These are phyloP conservation scores for Onygenales sp. DNA, from an alignment of 2,329 filamentous ascomycete genomes.

Conservation along the genomic window DNA sequence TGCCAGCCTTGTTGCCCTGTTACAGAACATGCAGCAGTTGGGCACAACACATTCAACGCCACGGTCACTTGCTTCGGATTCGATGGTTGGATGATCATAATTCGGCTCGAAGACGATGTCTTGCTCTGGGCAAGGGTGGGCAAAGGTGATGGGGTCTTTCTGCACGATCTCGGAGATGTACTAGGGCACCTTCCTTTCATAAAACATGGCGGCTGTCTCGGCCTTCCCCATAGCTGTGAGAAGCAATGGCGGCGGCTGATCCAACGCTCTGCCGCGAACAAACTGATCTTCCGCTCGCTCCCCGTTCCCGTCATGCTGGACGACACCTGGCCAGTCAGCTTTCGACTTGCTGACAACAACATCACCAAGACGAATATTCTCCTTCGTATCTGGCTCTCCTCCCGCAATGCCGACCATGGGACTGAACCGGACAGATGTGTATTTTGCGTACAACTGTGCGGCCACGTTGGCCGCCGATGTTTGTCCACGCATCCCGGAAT, in stretches of 20 bases:
- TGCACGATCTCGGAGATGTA: conserved; percentile 11
- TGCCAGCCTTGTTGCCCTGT: no score
- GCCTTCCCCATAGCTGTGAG: conserved; percentile 13
- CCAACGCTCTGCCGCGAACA: conserved; percentile 5
- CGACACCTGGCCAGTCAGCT: conserved; percentile 2
- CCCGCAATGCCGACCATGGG: conserved; percentile 18
- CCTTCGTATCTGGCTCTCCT: conserved; percentile 10
- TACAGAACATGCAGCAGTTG: no score
- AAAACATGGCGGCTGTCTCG: conserved; percentile 12
- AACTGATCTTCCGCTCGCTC: conserved; percentile 2
- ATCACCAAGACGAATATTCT: conserved; percentile 16
- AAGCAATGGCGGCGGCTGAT: conserved; percentile 10
- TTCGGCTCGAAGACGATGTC: conserved; percentile 16
- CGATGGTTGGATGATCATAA: conserved; percentile 9
- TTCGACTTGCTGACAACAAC: conserved; percentile 9
- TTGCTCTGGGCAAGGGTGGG: conserved; percentile 7
- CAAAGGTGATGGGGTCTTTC: conserved; percentile 11
- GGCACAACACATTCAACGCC: no score
- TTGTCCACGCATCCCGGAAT: conserved; percentile 10
- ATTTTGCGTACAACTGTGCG: conserved; percentile 10
- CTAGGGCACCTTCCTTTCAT: conserved; percentile 8
- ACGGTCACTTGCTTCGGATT: no score
- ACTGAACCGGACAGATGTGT: conserved; percentile 9
- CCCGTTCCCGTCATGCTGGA: conserved; percentile 13
- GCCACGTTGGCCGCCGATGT: conserved; percentile 9